Evolutionary conservation across 306 rosid genomes (phyloP).

Genomic region (Medicago arabica): DNA sequence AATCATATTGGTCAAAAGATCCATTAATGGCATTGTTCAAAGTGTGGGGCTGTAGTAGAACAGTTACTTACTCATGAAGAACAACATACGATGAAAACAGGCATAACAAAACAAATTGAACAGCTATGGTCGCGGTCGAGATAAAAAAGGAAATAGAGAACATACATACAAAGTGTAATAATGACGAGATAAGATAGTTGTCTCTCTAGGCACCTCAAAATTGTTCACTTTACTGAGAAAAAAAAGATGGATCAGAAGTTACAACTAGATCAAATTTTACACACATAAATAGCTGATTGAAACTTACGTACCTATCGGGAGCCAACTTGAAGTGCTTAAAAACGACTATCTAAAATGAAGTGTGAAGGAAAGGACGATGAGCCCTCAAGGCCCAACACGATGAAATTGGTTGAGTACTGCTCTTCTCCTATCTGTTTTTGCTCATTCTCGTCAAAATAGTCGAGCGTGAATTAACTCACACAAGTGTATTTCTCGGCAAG

Average conservation of each 20-base stretch:
- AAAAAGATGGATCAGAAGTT: no score
- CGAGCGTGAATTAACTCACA: no score
- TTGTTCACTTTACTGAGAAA: no score
- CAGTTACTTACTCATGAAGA: not conserved
- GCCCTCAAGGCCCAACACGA: constrained; percentile 10
- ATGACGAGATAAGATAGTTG: not conserved
- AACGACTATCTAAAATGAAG: not conserved
- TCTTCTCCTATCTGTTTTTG: not conserved
- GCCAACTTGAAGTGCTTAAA: no score
- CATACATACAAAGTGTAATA: not conserved
- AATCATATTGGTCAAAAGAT: not conserved
- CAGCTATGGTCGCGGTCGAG: not conserved
- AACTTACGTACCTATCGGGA: no score
- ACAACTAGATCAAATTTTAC: no score
- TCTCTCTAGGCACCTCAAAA: no score
- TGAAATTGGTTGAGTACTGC: not conserved
- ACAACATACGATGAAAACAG: constrained; percentile 24
- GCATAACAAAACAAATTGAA: constrained; percentile 23
- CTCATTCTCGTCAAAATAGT: no score
- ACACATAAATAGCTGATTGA: no score
- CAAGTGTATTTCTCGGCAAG: no score
- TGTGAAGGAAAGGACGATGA: constrained; percentile 21
- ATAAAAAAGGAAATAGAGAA: not conserved
- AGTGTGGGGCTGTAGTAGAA: constrained; percentile 13
- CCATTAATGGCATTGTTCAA: not conserved